Conservation (phyloP, 129 eudicot species). For the Escallonia rubra region DNA sequence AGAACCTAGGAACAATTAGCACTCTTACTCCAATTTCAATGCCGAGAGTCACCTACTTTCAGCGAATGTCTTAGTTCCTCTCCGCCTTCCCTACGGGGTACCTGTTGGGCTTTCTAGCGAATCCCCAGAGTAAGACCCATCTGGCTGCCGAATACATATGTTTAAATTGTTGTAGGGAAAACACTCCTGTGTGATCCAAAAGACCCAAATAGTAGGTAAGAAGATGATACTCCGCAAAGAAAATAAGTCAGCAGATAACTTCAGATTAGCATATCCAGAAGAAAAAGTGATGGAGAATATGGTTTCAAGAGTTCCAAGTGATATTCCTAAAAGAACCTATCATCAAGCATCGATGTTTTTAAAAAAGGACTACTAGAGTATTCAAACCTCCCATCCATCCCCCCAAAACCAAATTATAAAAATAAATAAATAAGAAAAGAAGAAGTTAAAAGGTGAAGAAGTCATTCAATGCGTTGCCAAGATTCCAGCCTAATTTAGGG, state of each 20-base stretch:
- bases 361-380: not conserved
- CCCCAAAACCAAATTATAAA: not conserved
- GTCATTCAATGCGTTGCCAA: no score
- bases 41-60: slow-evolving; percentile 13
- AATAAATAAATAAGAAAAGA: no score
- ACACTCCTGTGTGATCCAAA: slow-evolving; percentile 36
- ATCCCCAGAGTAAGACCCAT: slow-evolving; percentile 76
- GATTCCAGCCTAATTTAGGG: no score
- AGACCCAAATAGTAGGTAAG: slow-evolving; percentile 5
- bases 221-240: not conserved
- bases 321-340: no score
- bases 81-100: slow-evolving; percentile 36
- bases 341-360: not conserved
- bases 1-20: slow-evolving; percentile 11
- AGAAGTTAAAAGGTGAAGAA: no score
- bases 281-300: no score
- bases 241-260: not conserved
- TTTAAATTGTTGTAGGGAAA: slow-evolving; percentile 69
- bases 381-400: not conserved
- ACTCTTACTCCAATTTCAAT: slow-evolving; percentile 1
- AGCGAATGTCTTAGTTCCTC: not conserved
- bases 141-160: slow-evolving; percentile 82
- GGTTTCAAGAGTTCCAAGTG: not conserved
- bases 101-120: slow-evolving; percentile 59
- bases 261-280: not conserved